Percentiles rank a stretch among this genome's conserved stretches.
Conservation (phyloP, 176 grass and related monocot genomes). For the Avena insularis region DNA sequence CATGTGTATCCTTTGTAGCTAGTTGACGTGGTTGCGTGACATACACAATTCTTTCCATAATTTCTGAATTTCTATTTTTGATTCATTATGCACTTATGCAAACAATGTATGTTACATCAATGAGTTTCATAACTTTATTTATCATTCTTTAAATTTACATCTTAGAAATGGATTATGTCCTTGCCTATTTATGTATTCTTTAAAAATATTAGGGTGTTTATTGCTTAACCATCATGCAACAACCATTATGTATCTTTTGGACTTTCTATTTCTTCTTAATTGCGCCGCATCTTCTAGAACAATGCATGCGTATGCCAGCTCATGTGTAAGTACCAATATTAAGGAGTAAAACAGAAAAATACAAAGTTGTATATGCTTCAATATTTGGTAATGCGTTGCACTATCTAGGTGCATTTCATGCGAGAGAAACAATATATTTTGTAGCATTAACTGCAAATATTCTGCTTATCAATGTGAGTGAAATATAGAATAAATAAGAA, state of each 20-base stretch:
- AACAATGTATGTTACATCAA: too few relatives aligned
- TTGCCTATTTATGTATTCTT: not conserved
- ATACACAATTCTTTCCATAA: too few relatives aligned
- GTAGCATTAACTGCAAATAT: not conserved
- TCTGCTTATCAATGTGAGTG: not conserved
- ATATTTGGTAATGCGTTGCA: not conserved
- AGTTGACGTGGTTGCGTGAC: too few relatives aligned
- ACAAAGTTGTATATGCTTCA: not conserved
- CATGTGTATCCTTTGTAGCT: too few relatives aligned
- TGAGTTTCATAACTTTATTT: too few relatives aligned
- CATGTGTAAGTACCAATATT: not conserved
- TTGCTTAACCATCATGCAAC: not conserved
- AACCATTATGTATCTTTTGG: not conserved
- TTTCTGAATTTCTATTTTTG: too few relatives aligned
- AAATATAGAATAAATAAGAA: not conserved
- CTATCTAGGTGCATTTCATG: slow-evolving; percentile 11
- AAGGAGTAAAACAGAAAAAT: not conserved
- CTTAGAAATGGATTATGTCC: too few relatives aligned
- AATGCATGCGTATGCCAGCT: not conserved
- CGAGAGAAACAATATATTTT: not conserved
- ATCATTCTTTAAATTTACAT: too few relatives aligned
- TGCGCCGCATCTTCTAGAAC: not conserved
- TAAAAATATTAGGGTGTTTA: not conserved
- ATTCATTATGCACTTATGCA: too few relatives aligned
- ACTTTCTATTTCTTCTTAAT: not conserved